Base-by-base conservation (phyloP, 2,329 filamentous ascomycete species). In the Phaeomoniella chlamydospora region DNA sequence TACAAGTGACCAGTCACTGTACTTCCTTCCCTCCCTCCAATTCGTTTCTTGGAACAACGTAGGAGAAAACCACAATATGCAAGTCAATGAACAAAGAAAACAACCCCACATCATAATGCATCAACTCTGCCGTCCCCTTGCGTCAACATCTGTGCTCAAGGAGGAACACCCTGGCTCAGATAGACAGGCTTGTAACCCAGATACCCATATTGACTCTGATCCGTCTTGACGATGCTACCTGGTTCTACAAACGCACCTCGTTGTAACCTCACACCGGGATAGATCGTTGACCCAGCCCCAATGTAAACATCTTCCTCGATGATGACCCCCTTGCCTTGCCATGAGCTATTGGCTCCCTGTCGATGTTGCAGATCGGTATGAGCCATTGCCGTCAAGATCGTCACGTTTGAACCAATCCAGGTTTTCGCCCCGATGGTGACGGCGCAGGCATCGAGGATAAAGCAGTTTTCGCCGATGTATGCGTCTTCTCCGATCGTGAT, bases 401-500 rank as follows among this genome's bases (percentile, higher is more conserved):
- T 88, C 39, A 94, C 88, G 46, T 87, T 84, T 1, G 84, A 81
- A 2, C 85, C 85, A 44, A 87, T 78, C 57, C 57, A 61, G 1
- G 51, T 80, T 48, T 59, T 62, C 41, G 83, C 74, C 2, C 87
- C 87, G 49, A 96, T 86, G 33, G 67, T 75, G 41, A 96, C 80
- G 43, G 77, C 70, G 52, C 78, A 81, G n/a, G 86, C 78, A 53
- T 98, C 90, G 38, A 87, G 74, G 50, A 96, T 79, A 16, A 77
- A 78, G 56, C 87, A 94, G 49, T 84, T 81, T 37, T 82, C 72
- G 13, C 80, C 83, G 45, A 98, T 81, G 37, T 78, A 72, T 2
- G 92, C 84, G 43, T 90, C 78, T 46, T 87, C 79, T 10, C 83
- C 87, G 45, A 98, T 81, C 33, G 72, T 72, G 48, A 96, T 80